Percentiles rank a stretch among this genome's conserved stretches.
These are phyloP conservation scores for Aureobasidium sp. DNA, from an alignment of 2,329 filamentous ascomycete genomes.

Conservation along the genomic window DNA sequence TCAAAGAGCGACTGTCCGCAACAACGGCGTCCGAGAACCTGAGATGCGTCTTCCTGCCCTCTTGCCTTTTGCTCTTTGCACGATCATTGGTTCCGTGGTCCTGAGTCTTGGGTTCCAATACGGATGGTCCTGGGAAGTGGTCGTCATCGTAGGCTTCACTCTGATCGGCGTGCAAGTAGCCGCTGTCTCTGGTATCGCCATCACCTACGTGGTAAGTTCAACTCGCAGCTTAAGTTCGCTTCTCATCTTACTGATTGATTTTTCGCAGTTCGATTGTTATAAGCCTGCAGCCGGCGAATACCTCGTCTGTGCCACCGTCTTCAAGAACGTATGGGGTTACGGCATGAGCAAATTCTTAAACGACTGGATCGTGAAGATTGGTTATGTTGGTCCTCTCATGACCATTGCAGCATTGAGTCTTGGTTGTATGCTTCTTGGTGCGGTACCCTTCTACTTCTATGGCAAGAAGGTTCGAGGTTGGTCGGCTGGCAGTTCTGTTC, in stretches of 20 bases:
- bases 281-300: slow-evolving; percentile 41
- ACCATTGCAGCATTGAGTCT: neutral
- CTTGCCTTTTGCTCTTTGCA: slow-evolving; percentile 36
- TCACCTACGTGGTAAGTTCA: neutral
- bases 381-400: neutral
- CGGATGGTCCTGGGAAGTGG: neutral
- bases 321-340: slow-evolving; percentile 30
- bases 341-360: neutral
- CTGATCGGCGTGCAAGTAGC: neutral
- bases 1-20: slow-evolving; percentile 44
- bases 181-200: neutral
- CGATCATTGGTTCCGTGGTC: neutral
- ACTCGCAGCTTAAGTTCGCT: neutral
- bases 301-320: slow-evolving; percentile 38
- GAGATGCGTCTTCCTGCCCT: slow-evolving; percentile 55
- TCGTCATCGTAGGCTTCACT: neutral
- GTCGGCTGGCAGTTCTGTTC: neutral
- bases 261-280: slow-evolving; percentile 35
- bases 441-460: neutral
- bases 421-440: neutral
- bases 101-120: neutral
- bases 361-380: neutral
- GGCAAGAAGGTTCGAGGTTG: neutral
- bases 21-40: slow-evolving; percentile 50
- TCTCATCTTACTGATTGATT: neutral